These are phyloP conservation scores for Hemileia vastatrix DNA, from an alignment of 1,284 basidiomycete species.

Conservation along the genomic window DNA sequence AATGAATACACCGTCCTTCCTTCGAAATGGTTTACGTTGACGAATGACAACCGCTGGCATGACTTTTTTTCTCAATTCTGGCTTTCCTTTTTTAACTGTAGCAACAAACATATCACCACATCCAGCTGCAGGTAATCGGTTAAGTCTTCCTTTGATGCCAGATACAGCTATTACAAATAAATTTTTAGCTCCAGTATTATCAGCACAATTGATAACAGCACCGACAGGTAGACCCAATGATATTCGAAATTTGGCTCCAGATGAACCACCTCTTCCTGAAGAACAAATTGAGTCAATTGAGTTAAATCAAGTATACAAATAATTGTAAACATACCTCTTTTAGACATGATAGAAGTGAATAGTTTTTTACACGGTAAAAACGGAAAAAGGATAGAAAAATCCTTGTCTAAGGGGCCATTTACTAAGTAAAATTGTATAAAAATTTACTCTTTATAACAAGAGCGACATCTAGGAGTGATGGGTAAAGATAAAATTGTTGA, in stretches of 20 bases:
- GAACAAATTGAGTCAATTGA: too few species aligned
- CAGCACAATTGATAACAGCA: conserved; percentile 45
- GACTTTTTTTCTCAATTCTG: conserved; percentile 45
- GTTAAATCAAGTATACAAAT: too few species aligned
- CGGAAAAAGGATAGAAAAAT: too few species aligned
- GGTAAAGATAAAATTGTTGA: too few species aligned
- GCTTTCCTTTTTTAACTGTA: conserved; percentile 46
- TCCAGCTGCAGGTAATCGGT: conserved; percentile 43
- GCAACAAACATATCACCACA: conserved; percentile 45
- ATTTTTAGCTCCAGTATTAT: conserved; percentile 45
- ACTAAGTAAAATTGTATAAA: too few species aligned
- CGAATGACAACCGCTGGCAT: conserved; percentile 44
- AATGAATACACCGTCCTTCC: conserved; percentile 44
- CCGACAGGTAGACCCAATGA: conserved; percentile 59
- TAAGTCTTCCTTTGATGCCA: conserved; percentile 40
- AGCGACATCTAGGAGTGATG: too few species aligned
- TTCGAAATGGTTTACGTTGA: conserved; percentile 45
- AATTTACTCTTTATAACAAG: too few species aligned
- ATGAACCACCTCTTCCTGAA: too few species aligned
- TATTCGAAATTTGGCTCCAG: conserved; percentile 95
- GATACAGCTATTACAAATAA: conserved; percentile 43
- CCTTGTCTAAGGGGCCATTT: too few species aligned
- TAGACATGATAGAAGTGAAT: too few species aligned
- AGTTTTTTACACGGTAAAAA: too few species aligned
- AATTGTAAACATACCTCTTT: too few species aligned